Percentiles rank a stretch among this genome's conserved stretches.
phyloP scores from a whole-genome alignment of 2,329 filamentous ascomycete species.

The Hypoxylon sp. region DNA sequence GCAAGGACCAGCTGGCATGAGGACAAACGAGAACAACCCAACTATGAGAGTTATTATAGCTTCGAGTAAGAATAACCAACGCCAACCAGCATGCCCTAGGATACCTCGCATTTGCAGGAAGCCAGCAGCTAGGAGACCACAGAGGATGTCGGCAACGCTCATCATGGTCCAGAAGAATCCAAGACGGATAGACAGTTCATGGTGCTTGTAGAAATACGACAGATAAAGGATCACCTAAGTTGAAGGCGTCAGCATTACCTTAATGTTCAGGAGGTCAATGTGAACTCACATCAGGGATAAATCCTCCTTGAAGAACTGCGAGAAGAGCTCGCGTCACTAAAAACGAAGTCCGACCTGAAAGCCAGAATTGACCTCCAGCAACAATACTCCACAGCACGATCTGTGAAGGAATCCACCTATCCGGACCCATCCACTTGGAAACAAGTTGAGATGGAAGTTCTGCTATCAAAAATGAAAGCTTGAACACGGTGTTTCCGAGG shows the following conservation, averaged over 20 bases:
- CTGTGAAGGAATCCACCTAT: conserved; percentile 47
- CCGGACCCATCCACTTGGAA: conserved; percentile 62
- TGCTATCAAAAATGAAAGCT: conserved; percentile 66
- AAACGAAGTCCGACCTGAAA: conserved; percentile 40
- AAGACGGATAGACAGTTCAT: conserved; percentile 55
- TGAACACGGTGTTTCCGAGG: conserved; percentile 68
- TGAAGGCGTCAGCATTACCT: background rate
- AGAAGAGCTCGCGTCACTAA: conserved; percentile 42
- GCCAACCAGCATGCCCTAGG: conserved; percentile 54
- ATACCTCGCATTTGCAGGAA: conserved; percentile 55
- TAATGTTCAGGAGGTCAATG: background rate
- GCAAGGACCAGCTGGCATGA: conserved; percentile 62
- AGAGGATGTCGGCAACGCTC: conserved; percentile 51
- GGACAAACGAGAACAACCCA: conserved; percentile 64
- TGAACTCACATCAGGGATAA: conserved; percentile 47
- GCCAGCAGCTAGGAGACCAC: conserved; percentile 53
- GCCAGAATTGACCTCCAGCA: conserved; percentile 42
- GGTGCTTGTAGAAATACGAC: conserved; percentile 51
- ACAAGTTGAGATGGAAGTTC: conserved; percentile 73
- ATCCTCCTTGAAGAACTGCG: conserved; percentile 46
- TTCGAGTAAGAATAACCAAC: conserved; percentile 66
- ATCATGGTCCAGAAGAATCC: conserved; percentile 56
- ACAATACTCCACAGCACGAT: conserved; percentile 45
- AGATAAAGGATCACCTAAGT: conserved; percentile 46
- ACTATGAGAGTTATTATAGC: conserved; percentile 52